phyloP scores from a whole-genome alignment of 352 stramenopile genomes.

The Pythium phragmitis region DNA sequence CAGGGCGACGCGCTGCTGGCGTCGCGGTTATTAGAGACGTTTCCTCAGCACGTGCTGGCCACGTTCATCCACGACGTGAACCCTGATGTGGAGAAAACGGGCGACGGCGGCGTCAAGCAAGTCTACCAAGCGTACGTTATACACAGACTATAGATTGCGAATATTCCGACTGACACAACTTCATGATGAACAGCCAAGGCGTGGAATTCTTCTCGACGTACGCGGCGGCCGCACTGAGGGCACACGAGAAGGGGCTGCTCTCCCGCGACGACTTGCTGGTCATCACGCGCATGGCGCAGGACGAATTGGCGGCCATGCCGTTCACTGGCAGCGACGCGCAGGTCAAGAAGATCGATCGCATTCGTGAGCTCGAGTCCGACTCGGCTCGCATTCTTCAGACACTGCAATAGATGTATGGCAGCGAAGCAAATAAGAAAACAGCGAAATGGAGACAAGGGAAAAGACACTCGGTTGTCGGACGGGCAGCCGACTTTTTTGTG shows the following conservation, averaged over 20 bases:
- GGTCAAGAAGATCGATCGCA: constrained; percentile 32
- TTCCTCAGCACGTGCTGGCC: constrained; percentile 58
- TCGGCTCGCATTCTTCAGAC: constrained; percentile 30
- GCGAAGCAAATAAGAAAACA: neutral
- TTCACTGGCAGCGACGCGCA: constrained; percentile 45
- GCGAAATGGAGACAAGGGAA: neutral
- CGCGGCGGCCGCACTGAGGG: constrained; percentile 50
- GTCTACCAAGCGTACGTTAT: constrained; percentile 55
- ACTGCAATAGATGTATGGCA: neutral
- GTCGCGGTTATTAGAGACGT: constrained; percentile 54
- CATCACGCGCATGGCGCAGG: constrained; percentile 38
- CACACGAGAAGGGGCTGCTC: constrained; percentile 62
- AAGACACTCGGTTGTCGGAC: constrained; percentile 1
- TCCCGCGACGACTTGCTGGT: constrained; percentile 45
- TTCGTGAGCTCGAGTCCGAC: constrained; percentile 43
- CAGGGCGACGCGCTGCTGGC: constrained; percentile 77
- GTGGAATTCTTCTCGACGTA: constrained; percentile 80
- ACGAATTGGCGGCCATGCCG: constrained; percentile 47
- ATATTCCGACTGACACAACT: too few species aligned
- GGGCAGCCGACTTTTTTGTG: constrained; percentile 5
- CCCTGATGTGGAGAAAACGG: constrained; percentile 46
- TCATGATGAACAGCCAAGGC: constrained; percentile 41
- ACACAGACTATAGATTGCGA: too few species aligned
- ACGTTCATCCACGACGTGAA: constrained; percentile 85
- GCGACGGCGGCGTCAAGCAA: constrained; percentile 61